Percentiles rank a stretch among this genome's conserved stretches.
Evolutionary conservation across 1,284 basidiomycete species (phyloP).

Genomic region (Tylopilus orsonianus): DNA sequence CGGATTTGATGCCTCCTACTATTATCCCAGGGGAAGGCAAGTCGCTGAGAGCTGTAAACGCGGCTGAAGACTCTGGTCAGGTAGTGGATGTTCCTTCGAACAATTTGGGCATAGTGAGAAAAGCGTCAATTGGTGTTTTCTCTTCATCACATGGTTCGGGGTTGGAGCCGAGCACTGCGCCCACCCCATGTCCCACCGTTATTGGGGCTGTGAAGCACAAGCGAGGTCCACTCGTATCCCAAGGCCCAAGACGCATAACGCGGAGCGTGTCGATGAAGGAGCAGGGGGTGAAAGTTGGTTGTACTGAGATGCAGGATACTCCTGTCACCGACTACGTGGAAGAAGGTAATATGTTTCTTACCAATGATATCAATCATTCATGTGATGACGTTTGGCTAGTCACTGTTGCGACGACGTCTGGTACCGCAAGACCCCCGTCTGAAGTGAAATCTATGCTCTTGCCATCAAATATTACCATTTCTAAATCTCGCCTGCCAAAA

Average conservation of each 20-base stretch:
- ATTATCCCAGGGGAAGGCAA: neutral
- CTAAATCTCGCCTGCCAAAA: slow-evolving; percentile 8
- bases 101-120: neutral
- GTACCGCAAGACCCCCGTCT: neutral
- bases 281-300: slow-evolving; percentile 5
- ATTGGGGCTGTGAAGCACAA: slow-evolving; percentile 19
- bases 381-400: slow-evolving; percentile 7
- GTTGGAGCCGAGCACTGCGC: neutral
- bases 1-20: slow-evolving; percentile 4
- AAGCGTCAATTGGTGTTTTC: neutral
- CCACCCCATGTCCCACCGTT: slow-evolving; percentile 1
- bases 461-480: neutral
- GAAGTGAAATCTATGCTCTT: neutral
- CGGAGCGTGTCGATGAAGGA: slow-evolving; percentile 32
- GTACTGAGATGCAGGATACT: neutral
- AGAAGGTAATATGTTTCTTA: slow-evolving; percentile 9
- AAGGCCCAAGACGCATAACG: slow-evolving; percentile 24
- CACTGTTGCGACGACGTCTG: neutral
- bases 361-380: neutral
- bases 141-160: neutral
- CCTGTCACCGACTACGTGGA: neutral
- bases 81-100: neutral
- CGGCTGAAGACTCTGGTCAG: neutral
- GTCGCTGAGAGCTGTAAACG: neutral
- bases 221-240: slow-evolving; percentile 8